Percentiles rank a stretch among this genome's conserved stretches.
Conservation (phyloP, 768 basidiomycete genomes). For the Mycena galericulata region DNA sequence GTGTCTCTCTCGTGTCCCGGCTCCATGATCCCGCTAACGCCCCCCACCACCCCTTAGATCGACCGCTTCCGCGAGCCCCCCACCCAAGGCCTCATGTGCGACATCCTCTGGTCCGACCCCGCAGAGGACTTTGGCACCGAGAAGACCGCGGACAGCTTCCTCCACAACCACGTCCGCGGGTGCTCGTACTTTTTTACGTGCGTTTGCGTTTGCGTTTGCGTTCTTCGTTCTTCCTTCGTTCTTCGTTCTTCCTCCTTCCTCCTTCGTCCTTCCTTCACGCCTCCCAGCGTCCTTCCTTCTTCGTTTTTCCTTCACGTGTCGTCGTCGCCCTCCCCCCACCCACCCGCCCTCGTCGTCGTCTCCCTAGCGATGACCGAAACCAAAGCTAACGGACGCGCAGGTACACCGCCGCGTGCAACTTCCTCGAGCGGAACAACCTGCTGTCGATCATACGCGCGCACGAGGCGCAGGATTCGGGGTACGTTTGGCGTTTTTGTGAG, state of each 20-base stretch:
- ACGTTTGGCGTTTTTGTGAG: slow-evolving; percentile 43
- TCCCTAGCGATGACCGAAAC: not conserved
- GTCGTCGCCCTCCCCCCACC: too few species aligned
- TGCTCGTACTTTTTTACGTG: slow-evolving; percentile 93
- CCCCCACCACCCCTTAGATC: slow-evolving; percentile 61
- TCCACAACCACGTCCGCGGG: slow-evolving; percentile 97
- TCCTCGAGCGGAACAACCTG: slow-evolving; percentile 96
- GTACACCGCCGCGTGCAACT: slow-evolving; percentile 95
- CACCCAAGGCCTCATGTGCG: slow-evolving; percentile 97
- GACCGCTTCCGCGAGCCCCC: slow-evolving; percentile 99
- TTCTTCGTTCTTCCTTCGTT: too few species aligned
- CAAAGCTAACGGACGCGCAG: slow-evolving; percentile 50
- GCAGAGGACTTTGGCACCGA: slow-evolving; percentile 97
- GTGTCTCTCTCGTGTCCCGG: too few species aligned
- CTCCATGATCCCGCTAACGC: too few species aligned
- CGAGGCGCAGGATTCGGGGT: slow-evolving; percentile 99
- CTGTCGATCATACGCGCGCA: slow-evolving; percentile 97
- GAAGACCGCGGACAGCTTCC: slow-evolving; percentile 89
- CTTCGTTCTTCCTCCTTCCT: too few species aligned
- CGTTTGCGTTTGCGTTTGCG: too few species aligned
- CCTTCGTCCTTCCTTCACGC: too few species aligned
- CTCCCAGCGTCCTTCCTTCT: too few species aligned
- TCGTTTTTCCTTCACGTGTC: too few species aligned
- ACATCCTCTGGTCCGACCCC: slow-evolving; percentile 98
- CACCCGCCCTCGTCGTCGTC: too few species aligned